Base-by-base conservation (phyloP, 202 grass and related monocot genomes). In the Setaria italica region DNA sequence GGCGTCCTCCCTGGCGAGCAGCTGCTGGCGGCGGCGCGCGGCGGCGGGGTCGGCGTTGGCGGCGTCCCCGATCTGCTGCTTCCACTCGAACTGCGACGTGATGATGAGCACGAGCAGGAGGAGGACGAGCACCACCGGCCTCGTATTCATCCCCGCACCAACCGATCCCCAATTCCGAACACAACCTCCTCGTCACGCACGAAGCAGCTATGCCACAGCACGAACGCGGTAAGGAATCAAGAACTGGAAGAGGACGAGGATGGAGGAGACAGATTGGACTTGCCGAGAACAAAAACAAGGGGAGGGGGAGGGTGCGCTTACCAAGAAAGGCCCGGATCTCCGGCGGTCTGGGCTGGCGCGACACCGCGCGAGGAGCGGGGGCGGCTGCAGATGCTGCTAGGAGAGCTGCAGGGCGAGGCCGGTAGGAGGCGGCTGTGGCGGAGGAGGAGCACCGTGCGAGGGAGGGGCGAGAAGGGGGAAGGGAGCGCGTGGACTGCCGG, bases 11-110 rank as follows among this genome's bases (percentile, higher is more conserved):
- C 89, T 84, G 14, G 83, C 68, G 30, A 80, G 78, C 13, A 73
- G 73, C 58, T 88, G 90, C 77, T 88, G 91, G 67, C 87, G 83
- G 37, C 85, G 80, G 29, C 57, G 80, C 20, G 84, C 76, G 7
- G 84, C 49, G 7, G 68, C 62, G 0, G 84, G 87, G 81, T 95
- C 88, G 14, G 80, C 66, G 9, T 95, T 88, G 8, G 83, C 93
- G 11, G 78, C 88, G 48, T 86, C 84, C 78, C 84, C 88, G 76
- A 95, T 89, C 79, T 95, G 91, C 84, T 93, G 87, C 76, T 93
- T 95, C 94, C 92, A 94, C 82, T 94, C 92, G 80, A 95, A 95
- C 78, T 95, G 92, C 56, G 92, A 92, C 58, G 92, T 92, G 72
- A 94, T 74, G 59, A 94, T 85, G 65, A 94, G 90, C 67, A 92